phyloP scores from a whole-genome alignment of 352 stramenopile species.

The Globisporangium irregulare region DNA sequence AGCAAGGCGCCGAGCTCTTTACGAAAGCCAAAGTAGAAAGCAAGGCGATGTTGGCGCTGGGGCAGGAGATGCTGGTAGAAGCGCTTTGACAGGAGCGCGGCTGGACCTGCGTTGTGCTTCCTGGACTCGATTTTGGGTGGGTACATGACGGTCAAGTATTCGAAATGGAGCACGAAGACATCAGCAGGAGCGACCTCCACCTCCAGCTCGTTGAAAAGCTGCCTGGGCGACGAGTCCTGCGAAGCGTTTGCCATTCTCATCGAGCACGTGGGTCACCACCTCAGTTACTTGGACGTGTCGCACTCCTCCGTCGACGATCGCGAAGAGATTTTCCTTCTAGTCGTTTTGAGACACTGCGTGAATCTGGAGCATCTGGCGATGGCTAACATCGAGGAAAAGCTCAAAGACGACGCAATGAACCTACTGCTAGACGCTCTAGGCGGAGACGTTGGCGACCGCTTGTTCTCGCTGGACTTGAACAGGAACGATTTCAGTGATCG shows the following conservation, averaged over 20 bases:
- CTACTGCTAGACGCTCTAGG: too few species aligned
- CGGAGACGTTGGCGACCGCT: too few species aligned
- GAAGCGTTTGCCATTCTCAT: not conserved
- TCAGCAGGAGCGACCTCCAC: not conserved
- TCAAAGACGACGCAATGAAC: too few species aligned
- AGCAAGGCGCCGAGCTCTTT: not conserved
- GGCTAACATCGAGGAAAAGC: not conserved
- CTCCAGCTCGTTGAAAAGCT: not conserved
- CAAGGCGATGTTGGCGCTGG: not conserved
- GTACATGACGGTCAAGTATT: not conserved
- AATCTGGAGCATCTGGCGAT: conserved; percentile 1
- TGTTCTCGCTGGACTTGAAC: too few species aligned
- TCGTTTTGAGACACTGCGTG: not conserved
- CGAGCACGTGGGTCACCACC: not conserved
- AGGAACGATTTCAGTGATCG: too few species aligned
- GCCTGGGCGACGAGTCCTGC: not conserved
- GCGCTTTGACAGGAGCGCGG: not conserved
- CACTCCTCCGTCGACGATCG: not conserved
- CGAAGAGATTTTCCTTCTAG: not conserved
- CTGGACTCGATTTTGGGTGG: conserved; percentile 4
- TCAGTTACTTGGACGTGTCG: not conserved
- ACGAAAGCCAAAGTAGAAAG: not conserved
- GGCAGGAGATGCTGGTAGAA: not conserved
- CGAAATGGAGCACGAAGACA: not conserved
- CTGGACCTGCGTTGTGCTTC: not conserved